These are phyloP conservation scores for Gardenia jasminoides DNA, from an alignment of 257 asterid genomes.

Conservation along the genomic window DNA sequence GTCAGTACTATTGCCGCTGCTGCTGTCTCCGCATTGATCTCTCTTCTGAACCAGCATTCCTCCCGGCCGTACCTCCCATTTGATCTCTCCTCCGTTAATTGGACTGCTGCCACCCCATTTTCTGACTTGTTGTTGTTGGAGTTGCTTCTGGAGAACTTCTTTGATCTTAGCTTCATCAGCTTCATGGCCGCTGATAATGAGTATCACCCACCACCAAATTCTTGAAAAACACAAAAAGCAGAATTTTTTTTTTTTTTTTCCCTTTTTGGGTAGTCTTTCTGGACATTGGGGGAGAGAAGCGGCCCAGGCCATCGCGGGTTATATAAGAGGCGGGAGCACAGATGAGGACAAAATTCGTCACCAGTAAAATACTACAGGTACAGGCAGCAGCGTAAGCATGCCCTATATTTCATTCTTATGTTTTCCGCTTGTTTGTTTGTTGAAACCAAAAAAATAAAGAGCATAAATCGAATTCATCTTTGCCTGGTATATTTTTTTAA, in stretches of 20 bases:
- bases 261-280: background rate
- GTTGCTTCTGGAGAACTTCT: conserved; percentile 57
- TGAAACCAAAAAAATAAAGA: no score
- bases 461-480: no score
- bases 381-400: background rate
- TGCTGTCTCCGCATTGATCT: conserved; percentile 33
- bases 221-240: background rate
- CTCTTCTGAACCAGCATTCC: conserved; percentile 87
- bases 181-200: background rate
- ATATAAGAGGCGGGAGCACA: conserved; percentile 36
- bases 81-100: conserved; percentile 28
- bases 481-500: no score
- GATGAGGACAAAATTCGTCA: conserved; percentile 31
- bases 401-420: no score
- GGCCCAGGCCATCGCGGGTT: conserved; percentile 21
- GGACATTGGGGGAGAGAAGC: conserved; percentile 8
- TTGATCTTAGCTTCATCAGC: conserved; percentile 70
- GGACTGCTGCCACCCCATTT: conserved; percentile 6
- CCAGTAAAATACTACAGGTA: background rate
- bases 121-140: conserved; percentile 31
- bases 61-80: conserved; percentile 83
- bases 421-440: no score
- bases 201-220: background rate
- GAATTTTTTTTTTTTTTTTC: background rate
- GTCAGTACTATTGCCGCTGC: conserved; percentile 17